These are phyloP conservation scores for Boletus smithii DNA, from an alignment of 1,284 basidiomycete species.

Conservation along the genomic window DNA sequence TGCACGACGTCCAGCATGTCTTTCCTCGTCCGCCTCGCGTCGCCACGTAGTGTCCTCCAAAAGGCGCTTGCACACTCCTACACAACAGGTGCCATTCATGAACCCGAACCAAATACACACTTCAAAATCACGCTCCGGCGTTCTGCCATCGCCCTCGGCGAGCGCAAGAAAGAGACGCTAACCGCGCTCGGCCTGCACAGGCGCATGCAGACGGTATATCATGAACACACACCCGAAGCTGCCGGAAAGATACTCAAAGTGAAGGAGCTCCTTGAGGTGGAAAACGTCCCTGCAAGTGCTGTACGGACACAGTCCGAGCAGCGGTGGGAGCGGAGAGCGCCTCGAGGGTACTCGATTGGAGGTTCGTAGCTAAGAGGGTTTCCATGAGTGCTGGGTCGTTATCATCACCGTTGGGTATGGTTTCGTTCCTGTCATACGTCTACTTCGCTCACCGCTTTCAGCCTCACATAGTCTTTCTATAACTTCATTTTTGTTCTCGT, in stretches of 20 bases:
- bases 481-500: too few relatives aligned
- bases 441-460: conserved; percentile 1
- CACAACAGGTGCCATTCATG: neutral
- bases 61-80: conserved; percentile 11
- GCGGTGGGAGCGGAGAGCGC: conserved; percentile 58
- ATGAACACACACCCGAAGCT: conserved; percentile 64
- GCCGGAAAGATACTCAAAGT: conserved; percentile 81
- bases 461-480: neutral
- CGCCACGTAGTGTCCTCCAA: conserved; percentile 3
- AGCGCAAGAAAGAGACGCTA: conserved; percentile 69
- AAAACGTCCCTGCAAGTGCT: conserved; percentile 66
- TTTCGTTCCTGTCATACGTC: neutral
- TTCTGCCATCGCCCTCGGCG: conserved; percentile 77
- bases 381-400: conserved; percentile 16
- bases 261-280: conserved; percentile 83
- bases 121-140: conserved; percentile 83
- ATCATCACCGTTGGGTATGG: conserved; percentile 10
- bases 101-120: conserved; percentile 52
- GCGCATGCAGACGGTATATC: conserved; percentile 80
- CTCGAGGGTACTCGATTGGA: conserved; percentile 62
- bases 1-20: too few relatives aligned
- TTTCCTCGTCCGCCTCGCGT: too few relatives aligned
- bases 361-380: conserved; percentile 20
- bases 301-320: conserved; percentile 67
- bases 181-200: conserved; percentile 74